phyloP scores from a whole-genome alignment of 768 basidiomycete species.

The Mycena chlorophos region DNA sequence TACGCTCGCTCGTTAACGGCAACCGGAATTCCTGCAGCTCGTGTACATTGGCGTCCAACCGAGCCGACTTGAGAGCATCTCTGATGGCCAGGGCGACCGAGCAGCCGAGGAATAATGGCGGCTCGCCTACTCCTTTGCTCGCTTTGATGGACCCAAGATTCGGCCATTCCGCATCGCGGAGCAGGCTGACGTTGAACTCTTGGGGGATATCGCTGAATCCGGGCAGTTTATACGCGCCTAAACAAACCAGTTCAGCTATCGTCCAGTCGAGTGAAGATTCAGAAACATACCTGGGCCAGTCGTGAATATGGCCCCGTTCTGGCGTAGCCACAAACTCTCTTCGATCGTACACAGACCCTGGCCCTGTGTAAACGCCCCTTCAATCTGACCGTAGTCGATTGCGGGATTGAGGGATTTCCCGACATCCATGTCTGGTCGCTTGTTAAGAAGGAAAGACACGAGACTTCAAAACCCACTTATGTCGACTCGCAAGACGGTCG shows the following conservation, averaged over 20 bases:
- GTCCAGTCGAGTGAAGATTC: neutral
- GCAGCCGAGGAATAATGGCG: constrained; percentile 22
- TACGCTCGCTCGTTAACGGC: constrained; percentile 21
- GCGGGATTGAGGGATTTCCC: constrained; percentile 20
- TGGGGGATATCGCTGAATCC: constrained; percentile 24
- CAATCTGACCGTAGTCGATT: constrained; percentile 22
- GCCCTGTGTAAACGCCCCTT: constrained; percentile 22
- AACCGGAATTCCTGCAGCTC: constrained; percentile 22
- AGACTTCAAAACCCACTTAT: no score
- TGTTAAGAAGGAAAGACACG: no score
- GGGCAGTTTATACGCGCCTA: constrained; percentile 24
- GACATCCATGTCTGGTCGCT: constrained; percentile 25
- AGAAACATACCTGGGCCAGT: constrained; percentile 17
- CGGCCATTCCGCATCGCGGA: constrained; percentile 24
- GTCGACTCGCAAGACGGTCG: constrained; percentile 21
- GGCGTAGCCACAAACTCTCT: constrained; percentile 23
- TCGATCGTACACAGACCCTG: constrained; percentile 22
- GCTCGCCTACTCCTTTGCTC: constrained; percentile 22
- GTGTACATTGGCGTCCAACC: constrained; percentile 13
- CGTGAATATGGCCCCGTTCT: constrained; percentile 23
- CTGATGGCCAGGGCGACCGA: constrained; percentile 24
- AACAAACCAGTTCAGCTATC: neutral
- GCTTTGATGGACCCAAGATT: constrained; percentile 24
- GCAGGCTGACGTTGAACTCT: constrained; percentile 21
- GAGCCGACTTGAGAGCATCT: constrained; percentile 19